Percentiles rank a stretch among this genome's conserved stretches.
These are phyloP conservation scores for Filobasidium wieringae DNA, from an alignment of 768 basidiomycete species.

Conservation along the genomic window DNA sequence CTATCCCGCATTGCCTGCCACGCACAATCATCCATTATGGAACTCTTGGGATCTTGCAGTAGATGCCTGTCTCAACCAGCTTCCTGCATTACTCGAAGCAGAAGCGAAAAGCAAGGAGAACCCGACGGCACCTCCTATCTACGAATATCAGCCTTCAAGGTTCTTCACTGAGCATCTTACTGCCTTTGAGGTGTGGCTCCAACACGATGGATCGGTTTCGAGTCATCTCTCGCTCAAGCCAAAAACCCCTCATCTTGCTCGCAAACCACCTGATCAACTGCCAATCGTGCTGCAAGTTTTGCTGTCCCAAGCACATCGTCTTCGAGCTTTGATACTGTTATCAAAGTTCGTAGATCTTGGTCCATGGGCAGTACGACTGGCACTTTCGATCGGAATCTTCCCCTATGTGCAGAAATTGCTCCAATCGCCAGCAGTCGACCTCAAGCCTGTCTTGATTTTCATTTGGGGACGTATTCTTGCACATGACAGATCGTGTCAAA, in stretches of 20 bases:
- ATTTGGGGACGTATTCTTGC: slow-evolving; percentile 98
- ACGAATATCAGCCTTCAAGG: slow-evolving; percentile 67
- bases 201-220: slow-evolving; percentile 52
- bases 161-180: slow-evolving; percentile 96
- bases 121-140: slow-evolving; percentile 45
- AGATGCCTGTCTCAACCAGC: slow-evolving; percentile 80
- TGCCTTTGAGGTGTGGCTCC: slow-evolving; percentile 97
- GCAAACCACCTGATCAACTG: slow-evolving; percentile 88
- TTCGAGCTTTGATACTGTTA: slow-evolving; percentile 85
- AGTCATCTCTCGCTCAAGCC: slow-evolving; percentile 49
- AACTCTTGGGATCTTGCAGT: slow-evolving; percentile 96
- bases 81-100: slow-evolving; percentile 61
- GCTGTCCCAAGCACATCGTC: slow-evolving; percentile 86
- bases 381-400: slow-evolving; percentile 92
- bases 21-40: slow-evolving; percentile 96
- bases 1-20: slow-evolving; percentile 76
- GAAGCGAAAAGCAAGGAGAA: slow-evolving; percentile 34
- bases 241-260: slow-evolving; percentile 79
- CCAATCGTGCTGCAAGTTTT: slow-evolving; percentile 96
- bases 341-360: slow-evolving; percentile 97
- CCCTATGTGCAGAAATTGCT: slow-evolving; percentile 95
- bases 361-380: slow-evolving; percentile 95
- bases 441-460: slow-evolving; percentile 95
- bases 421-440: slow-evolving; percentile 83
- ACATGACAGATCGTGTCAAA: slow-evolving; percentile 84